A percentile compares a stretch with the other conserved stretches of the same genome.
phyloP scores from a whole-genome alignment of 441 rosid genomes.

The Sinapis alba region DNA sequence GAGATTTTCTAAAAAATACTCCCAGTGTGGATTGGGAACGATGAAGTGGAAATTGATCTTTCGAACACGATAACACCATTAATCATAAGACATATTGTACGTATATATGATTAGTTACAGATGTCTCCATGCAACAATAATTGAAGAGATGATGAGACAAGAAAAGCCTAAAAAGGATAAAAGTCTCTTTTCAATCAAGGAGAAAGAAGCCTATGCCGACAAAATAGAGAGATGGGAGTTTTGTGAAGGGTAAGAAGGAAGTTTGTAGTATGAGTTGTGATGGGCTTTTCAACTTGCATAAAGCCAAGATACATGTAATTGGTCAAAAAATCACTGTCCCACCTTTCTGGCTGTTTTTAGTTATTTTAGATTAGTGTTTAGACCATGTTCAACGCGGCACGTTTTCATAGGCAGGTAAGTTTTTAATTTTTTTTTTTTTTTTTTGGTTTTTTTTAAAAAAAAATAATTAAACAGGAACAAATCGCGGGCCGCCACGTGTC shows the following conservation, averaged over 20 bases:
- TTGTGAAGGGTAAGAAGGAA: neutral
- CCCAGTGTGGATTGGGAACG: neutral
- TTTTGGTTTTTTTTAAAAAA: no score
- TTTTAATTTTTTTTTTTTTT: no score
- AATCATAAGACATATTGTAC: neutral
- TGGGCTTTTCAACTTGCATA: neutral
- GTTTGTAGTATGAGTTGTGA: neutral
- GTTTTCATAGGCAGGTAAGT: no score
- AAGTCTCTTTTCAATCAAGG: neutral
- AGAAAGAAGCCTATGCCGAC: neutral
- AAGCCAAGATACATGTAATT: neutral
- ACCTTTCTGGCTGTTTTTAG: neutral
- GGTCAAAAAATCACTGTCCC: neutral
- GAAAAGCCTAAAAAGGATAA: neutral
- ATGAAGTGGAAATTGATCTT: neutral
- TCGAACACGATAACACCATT: neutral
- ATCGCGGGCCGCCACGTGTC: no score
- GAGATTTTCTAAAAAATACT: neutral
- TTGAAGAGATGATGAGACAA: neutral
- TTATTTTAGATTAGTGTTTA: neutral
- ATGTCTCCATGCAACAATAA: neutral
- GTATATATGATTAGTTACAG: neutral
- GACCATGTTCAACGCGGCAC: no score
- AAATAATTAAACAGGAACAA: no score
- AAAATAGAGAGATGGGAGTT: neutral